A percentile compares a stretch with the other conserved stretches of the same genome.
Evolutionary conservation across 257 asterid genomes (phyloP).

Genomic region (Solanum microdontum): DNA sequence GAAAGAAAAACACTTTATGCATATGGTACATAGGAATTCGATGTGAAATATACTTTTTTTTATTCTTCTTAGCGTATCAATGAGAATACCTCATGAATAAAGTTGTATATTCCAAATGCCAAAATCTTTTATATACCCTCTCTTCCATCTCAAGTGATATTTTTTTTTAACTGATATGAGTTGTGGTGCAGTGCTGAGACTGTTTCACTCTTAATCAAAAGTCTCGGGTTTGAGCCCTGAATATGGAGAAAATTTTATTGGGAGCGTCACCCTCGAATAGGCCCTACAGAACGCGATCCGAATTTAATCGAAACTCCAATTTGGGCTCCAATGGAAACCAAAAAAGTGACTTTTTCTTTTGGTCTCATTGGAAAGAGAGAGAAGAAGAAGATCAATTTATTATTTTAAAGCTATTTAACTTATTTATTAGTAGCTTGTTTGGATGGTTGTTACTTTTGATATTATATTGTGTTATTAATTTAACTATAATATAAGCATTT

Average conservation of each 20-base stretch:
- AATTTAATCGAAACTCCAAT: too few relatives aligned
- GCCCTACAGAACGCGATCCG: rapidly evolving
- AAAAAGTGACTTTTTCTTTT: neutral
- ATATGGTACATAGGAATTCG: neutral
- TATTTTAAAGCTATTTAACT: neutral
- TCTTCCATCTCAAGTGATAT: neutral
- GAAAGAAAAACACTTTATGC: neutral
- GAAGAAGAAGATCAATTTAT: neutral
- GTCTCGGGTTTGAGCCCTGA: rapidly evolving
- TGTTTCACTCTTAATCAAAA: too few relatives aligned
- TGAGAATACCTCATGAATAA: neutral
- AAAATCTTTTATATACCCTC: neutral
- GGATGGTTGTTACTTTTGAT: neutral
- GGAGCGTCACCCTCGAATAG: too few relatives aligned
- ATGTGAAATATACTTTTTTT: neutral
- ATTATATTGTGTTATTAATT: neutral
- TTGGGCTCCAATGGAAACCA: too few relatives aligned
- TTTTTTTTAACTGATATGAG: too few relatives aligned
- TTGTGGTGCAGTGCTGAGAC: neutral
- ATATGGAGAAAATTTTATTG: too few relatives aligned
- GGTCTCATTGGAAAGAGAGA: neutral
- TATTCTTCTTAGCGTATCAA: neutral
- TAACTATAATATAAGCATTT: neutral
- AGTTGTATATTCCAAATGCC: neutral
- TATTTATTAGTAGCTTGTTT: neutral